Evolutionary conservation across 2,329 filamentous ascomycete species (phyloP).

Genomic region (Scedosporium aurantiacum): DNA sequence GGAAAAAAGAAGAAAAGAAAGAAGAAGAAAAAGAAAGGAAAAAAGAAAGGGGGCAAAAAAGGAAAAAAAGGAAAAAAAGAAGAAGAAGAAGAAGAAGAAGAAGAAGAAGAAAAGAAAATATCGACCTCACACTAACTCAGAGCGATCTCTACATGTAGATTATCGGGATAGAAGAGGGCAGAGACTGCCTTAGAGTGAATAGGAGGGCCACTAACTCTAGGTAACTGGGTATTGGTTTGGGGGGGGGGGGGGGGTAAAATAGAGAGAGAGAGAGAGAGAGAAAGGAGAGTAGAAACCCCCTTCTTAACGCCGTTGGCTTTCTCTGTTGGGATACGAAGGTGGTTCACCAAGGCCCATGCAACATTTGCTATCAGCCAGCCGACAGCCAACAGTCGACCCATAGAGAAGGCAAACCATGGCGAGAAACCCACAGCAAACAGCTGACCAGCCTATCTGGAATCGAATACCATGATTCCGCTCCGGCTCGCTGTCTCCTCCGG

Average conservation of each 20-base stretch:
- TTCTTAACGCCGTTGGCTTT: neutral
- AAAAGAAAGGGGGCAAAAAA: no score
- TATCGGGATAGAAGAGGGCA: neutral
- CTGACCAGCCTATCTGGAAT: neutral
- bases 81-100: no score
- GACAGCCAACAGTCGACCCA: no score
- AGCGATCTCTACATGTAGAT: neutral
- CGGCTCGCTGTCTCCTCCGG: neutral
- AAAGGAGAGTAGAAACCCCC: no score
- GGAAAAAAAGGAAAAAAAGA: no score
- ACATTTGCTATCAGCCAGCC: neutral
- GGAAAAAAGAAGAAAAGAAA: no score
- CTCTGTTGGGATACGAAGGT: neutral
- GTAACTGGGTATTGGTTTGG: neutral
- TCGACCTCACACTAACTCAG: no score
- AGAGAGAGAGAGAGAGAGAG: neutral
- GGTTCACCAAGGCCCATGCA: neutral
- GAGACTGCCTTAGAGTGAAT: neutral
- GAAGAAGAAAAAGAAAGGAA: no score
- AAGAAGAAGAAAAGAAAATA: no score
- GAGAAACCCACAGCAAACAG: neutral
- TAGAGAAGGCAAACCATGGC: neutral
- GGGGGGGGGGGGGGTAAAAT: neutral
- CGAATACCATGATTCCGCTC: neutral
- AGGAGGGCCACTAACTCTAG: no score